Conservation (phyloP, 2,329 filamentous ascomycete genomes). For the Pseudofabraea citricarpa region DNA sequence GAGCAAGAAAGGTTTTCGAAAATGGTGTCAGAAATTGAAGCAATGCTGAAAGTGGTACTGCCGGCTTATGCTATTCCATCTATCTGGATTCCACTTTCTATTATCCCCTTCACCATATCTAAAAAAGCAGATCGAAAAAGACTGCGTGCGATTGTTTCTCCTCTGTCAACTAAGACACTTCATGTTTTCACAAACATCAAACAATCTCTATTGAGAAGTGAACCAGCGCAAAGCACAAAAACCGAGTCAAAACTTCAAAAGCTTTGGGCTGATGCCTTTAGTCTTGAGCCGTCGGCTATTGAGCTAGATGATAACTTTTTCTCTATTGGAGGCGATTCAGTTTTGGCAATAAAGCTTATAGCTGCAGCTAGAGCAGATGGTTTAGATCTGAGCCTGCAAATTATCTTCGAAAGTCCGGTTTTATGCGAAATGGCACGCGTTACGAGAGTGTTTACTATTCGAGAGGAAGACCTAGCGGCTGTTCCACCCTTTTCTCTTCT, state of each 20-base stretch:
- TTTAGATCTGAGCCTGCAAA: constrained; percentile 31
- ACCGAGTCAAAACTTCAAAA: background rate
- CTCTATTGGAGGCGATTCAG: constrained; percentile 6
- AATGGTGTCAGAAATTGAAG: background rate
- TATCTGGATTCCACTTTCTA: background rate
- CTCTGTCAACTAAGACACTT: constrained; percentile 24
- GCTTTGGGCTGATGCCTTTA: background rate
- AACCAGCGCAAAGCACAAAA: background rate
- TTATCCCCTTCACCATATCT: background rate
- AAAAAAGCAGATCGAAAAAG: background rate
- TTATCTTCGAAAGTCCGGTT: constrained; percentile 31
- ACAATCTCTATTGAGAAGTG: background rate
- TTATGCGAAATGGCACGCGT: constrained; percentile 5
- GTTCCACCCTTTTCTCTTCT: background rate
- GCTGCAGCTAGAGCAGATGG: constrained; percentile 21
- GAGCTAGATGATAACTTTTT: constrained; percentile 2
- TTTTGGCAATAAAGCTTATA: constrained; percentile 35
- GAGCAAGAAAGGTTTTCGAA: background rate
- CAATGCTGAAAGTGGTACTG: constrained; percentile 4
- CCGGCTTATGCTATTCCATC: background rate
- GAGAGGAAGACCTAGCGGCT: background rate
- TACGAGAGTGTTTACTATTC: background rate
- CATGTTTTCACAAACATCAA: background rate
- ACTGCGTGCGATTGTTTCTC: constrained; percentile 1
- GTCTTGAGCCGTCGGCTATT: background rate